Percentiles rank a stretch among this genome's conserved stretches.
These are phyloP conservation scores for Prunus fruticosa DNA, from an alignment of 306 rosid genomes.

Conservation along the genomic window DNA sequence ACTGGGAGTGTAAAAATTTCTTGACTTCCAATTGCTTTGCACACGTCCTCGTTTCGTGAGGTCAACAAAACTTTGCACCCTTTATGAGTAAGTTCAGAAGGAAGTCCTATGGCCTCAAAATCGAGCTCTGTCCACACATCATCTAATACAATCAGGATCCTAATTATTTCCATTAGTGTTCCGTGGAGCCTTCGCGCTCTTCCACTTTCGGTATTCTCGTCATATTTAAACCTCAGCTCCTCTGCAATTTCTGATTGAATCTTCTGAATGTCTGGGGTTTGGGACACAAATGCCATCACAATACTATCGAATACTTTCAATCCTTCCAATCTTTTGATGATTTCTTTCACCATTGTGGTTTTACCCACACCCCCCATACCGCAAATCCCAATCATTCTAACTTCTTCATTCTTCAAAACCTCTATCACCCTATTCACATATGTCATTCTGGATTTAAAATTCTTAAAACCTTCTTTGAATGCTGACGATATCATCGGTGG, in stretches of 20 bases:
- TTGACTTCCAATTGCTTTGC: neutral
- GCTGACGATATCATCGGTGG: neutral
- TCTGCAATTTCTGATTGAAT: conserved; percentile 9
- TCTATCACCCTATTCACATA: too few species aligned
- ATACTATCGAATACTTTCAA: neutral
- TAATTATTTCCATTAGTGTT: neutral
- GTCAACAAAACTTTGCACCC: conserved; percentile 33
- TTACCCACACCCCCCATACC: conserved; percentile 1
- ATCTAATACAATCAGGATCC: conserved; percentile 26
- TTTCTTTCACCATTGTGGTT: conserved; percentile 17
- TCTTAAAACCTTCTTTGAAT: too few species aligned
- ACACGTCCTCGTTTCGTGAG: conserved; percentile 23
- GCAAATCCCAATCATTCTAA: neutral
- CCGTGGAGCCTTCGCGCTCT: neutral
- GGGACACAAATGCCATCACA: neutral
- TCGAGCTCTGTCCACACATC: conserved; percentile 27
- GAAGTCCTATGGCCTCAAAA: conserved; percentile 26
- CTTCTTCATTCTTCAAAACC: too few species aligned
- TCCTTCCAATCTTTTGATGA: neutral
- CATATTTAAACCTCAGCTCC: fast-evolving
- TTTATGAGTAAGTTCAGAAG: neutral
- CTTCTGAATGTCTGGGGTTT: neutral
- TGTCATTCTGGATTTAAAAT: too few species aligned
- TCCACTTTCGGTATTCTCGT: neutral
- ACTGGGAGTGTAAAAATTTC: neutral